Evolutionary conservation across 225 moss, liverwort and hornwort species (phyloP), one percentile per base, ranked within the genome.

Genomic region (Pseudisothecium myosuroides): DNA sequence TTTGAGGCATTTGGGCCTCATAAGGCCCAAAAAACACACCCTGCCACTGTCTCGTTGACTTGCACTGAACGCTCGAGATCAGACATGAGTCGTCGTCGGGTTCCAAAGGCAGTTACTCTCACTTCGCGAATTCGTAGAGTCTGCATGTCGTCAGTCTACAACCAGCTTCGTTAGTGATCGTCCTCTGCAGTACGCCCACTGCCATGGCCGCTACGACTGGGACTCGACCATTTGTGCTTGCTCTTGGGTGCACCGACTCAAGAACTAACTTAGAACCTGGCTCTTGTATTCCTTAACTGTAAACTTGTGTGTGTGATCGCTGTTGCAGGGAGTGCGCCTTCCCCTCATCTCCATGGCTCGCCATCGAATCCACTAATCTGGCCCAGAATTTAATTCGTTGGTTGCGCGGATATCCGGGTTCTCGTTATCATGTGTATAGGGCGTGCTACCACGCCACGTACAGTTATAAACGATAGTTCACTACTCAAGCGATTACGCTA

Each of bases 401-500:
- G n/a, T n/a, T n/a, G n/a, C n/a, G n/a, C n/a, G n/a, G n/a, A n/a
- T n/a, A n/a, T n/a, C n/a, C n/a, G 19, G 7, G 0, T 31, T 1
- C 20, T 49, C 20, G 49, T 75, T 49, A 75, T 32, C 20, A 0
- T 32, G 19, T 47, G 47, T 49, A 11, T 4, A 47, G 47, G 49
- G 47, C 1, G 7, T 19, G 75, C 75, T 49, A 7, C 49, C 32
- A 49, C 32, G 75, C 75, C 75, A 50, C n/a, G n/a, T n/a, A n/a
- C 76, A 50, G 21, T 76, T 50, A 2, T 76, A 50, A 5, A 3
- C 2, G 50, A 34, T 13, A 49, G 7, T 13, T 45, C 73, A 34
- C 32, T 31, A 34, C 0, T 0, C 0, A 1, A 20, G 76, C 76
- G 76, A 50, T 1, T 50, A 20, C 0, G 0, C 1, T 5, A 0